Percentiles rank a stretch among this genome's conserved stretches.
Conservation (phyloP, 352 stramenopile genomes). For the Pythium brachiatum region DNA sequence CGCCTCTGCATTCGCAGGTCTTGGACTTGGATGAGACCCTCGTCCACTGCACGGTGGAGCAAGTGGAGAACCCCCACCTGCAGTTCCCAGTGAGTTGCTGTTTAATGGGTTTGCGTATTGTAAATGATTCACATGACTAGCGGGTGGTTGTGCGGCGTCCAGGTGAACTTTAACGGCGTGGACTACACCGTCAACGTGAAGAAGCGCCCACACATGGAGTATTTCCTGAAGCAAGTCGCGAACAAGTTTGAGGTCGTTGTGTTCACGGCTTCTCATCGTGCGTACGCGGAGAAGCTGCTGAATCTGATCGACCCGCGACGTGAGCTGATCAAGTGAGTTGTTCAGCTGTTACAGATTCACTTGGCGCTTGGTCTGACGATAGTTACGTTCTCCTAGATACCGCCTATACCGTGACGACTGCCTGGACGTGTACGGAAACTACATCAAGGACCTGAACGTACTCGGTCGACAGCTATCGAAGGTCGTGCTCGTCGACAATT, state of each 20-base stretch:
- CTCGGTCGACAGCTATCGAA: slow-evolving; percentile 91
- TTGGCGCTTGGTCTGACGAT: neutral
- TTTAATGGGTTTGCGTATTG: too few species aligned
- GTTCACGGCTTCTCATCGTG: slow-evolving; percentile 96
- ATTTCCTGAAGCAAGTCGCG: slow-evolving; percentile 93
- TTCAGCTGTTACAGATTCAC: neutral
- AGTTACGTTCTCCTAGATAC: slow-evolving; percentile 44
- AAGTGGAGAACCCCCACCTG: slow-evolving; percentile 92
- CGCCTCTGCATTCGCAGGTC: slow-evolving; percentile 42
- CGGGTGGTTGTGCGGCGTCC: neutral
- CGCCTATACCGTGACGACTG: slow-evolving; percentile 95
- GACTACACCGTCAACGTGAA: slow-evolving; percentile 96
- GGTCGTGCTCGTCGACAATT: slow-evolving; percentile 97
- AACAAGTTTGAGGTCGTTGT: slow-evolving; percentile 98
- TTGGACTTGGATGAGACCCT: slow-evolving; percentile 99
- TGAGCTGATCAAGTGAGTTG: slow-evolving; percentile 83
- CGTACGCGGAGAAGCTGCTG: slow-evolving; percentile 96
- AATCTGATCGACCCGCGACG: slow-evolving; percentile 95
- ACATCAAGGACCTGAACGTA: slow-evolving; percentile 98
- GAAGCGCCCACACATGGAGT: slow-evolving; percentile 94
- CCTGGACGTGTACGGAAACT: slow-evolving; percentile 96
- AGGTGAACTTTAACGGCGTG: slow-evolving; percentile 94
- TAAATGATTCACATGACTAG: too few species aligned
- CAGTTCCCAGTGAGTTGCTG: slow-evolving; percentile 88
- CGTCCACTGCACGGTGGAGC: slow-evolving; percentile 98